Percentiles rank a stretch among this genome's conserved stretches.
These are phyloP conservation scores for Euryodendron excelsum DNA, from an alignment of 148 eudicot genomes.

Conservation along the genomic window DNA sequence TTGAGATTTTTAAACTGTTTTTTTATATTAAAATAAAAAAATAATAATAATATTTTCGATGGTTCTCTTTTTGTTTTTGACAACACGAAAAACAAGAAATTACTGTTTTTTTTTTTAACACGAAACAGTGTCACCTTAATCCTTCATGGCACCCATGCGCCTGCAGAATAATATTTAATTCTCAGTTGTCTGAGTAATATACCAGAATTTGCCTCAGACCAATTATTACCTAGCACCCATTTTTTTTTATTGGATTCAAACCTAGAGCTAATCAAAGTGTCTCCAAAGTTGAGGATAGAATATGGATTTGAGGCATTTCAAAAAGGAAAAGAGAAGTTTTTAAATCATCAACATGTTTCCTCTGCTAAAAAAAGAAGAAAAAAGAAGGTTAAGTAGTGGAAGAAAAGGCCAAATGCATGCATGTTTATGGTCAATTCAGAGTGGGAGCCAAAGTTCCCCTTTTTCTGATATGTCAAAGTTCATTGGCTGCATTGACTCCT, in stretches of 20 bases:
- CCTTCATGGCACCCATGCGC: background rate
- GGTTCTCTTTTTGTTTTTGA: too few species aligned
- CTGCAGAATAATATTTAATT: background rate
- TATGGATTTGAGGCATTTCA: background rate
- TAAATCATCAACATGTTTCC: background rate
- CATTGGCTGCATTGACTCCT: conserved; percentile 1
- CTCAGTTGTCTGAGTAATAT: background rate
- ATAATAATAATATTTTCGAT: too few species aligned
- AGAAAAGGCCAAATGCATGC: too few species aligned
- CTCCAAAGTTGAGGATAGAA: background rate
- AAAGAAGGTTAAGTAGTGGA: too few species aligned
- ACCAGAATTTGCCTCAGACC: background rate
- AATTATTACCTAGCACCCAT: background rate
- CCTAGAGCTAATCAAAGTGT: conserved; percentile 5
- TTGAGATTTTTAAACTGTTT: too few species aligned
- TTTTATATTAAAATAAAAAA: too few species aligned
- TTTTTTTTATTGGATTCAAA: background rate
- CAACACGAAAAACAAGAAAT: too few species aligned
- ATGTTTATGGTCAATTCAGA: background rate
- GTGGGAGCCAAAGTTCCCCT: conserved; percentile 9
- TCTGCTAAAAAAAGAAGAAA: too few species aligned
- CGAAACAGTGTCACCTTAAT: too few species aligned
- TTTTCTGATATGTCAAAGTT: background rate
- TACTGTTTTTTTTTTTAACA: too few species aligned
- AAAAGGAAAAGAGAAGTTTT: background rate